Evolutionary conservation across 306 rosid genomes (phyloP).

Genomic region (Biancaea sappan): DNA sequence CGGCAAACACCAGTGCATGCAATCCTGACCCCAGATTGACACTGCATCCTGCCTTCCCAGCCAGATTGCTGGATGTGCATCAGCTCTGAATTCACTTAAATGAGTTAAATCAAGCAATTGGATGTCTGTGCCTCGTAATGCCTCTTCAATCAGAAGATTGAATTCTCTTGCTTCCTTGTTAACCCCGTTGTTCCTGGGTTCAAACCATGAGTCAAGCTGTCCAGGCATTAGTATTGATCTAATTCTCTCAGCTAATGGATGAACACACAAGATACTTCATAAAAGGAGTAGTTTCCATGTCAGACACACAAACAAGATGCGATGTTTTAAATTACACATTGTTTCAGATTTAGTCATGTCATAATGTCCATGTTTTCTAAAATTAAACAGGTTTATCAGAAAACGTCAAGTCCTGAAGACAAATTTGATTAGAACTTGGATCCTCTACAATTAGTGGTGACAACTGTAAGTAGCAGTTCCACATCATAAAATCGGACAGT

Average conservation of each 20-base stretch:
- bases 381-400: not conserved
- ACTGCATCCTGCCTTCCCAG: slow-evolving; percentile 88
- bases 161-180: slow-evolving; percentile 79
- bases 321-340: too few relatives aligned
- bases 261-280: not conserved
- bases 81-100: slow-evolving; percentile 82
- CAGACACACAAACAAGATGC: not conserved
- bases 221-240: slow-evolving; percentile 46
- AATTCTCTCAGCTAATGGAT: slow-evolving; percentile 29
- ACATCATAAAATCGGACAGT: too few relatives aligned
- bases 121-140: slow-evolving; percentile 58
- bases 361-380: not conserved
- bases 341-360: not conserved
- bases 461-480: too few relatives aligned
- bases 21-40: slow-evolving; percentile 83
- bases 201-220: slow-evolving; percentile 87
- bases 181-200: slow-evolving; percentile 78
- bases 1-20: slow-evolving; percentile 97
- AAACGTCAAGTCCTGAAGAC: not conserved
- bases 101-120: slow-evolving; percentile 63
- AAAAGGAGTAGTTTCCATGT: not conserved
- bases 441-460: too few relatives aligned
- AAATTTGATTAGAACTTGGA: too few relatives aligned
- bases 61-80: slow-evolving; percentile 92
- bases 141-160: slow-evolving; percentile 56